A percentile compares a stretch with the other conserved stretches of the same genome.
Evolutionary conservation across 1,284 basidiomycete genomes (phyloP).

Genomic region (Peniophora sp.): DNA sequence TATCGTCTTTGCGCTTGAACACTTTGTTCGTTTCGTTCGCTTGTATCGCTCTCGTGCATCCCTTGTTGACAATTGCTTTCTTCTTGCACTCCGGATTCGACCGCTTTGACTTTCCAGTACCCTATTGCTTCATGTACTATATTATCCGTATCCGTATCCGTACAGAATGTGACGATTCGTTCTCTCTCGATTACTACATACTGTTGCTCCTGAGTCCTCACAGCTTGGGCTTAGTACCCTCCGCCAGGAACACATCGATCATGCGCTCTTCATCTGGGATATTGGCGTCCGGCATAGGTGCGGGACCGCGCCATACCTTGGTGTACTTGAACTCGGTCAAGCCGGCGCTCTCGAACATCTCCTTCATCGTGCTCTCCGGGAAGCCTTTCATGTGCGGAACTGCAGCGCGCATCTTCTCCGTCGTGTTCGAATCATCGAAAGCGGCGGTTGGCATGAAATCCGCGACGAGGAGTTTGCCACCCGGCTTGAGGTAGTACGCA

Average conservation of each 20-base stretch:
- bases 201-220: neutral
- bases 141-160: constrained; percentile 1
- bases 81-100: no score
- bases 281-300: neutral
- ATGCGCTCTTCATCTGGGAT: neutral
- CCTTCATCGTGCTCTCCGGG: constrained; percentile 33
- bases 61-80: no score
- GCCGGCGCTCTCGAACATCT: constrained; percentile 39
- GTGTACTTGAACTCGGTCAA: constrained; percentile 33
- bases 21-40: no score
- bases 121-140: neutral
- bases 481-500: constrained; percentile 48
- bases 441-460: neutral
- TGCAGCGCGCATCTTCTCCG: constrained; percentile 17
- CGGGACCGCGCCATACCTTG: constrained; percentile 12
- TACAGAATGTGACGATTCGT: neutral
- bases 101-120: no score
- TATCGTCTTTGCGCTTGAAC: no score
- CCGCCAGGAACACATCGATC: neutral
- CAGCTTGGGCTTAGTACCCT: neutral
- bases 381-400: constrained; percentile 51
- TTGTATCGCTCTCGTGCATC: no score
- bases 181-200: neutral
- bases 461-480: constrained; percentile 48
- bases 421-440: constrained; percentile 31